Base-by-base conservation (phyloP, 176 grass and related monocot genomes). In the Poa pratensis region DNA sequence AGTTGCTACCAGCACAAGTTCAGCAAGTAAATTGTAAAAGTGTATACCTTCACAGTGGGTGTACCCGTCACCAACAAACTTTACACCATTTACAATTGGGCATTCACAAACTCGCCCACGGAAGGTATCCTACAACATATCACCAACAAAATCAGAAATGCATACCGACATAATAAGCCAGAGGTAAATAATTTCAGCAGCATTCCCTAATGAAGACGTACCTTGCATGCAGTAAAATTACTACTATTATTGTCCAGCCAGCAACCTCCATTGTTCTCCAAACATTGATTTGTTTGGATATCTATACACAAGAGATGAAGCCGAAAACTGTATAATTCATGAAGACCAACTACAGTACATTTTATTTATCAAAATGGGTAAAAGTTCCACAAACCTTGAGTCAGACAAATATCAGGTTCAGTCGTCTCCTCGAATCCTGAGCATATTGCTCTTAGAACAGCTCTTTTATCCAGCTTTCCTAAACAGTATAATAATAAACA, bases 251-350 rank as follows among this genome's bases (percentile, higher is more conserved):
- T 87, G 51, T 94, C 90, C 74, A 82, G 84, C 94, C 94, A 97
- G 60, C 94, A 97, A 76, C 94, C 94, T 82, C 92, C 94, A 86
- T 97, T 97, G 82, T 94, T 92, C 24, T 94, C 94, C 90, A 97
- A 90, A 85, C 94, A 97, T 82, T 97, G 90, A 66, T 97, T 97
- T 89, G 94, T 97, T 88, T 97, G 71, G 13, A 97, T 94, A 10
- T 94, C 94, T 94, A 32, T 70, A 75, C 30, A 65, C 68, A 68
- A 73, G 4, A 72, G 34, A 50, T 43, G 63, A 27, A 67, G n/a
- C 26, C 15, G 53, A 49, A 77, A 18, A 86, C n/a, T n/a, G n/a
- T n/a, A n/a, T 69, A 80, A 82, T 7, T 35, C 78, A 81, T 67
- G 26, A 20, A 85, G 7, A 85, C 0, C 43, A 62, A 73, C 22